These are phyloP conservation scores for Teratosphaeria viscida DNA, from an alignment of 2,329 filamentous ascomycete species.

Conservation along the genomic window DNA sequence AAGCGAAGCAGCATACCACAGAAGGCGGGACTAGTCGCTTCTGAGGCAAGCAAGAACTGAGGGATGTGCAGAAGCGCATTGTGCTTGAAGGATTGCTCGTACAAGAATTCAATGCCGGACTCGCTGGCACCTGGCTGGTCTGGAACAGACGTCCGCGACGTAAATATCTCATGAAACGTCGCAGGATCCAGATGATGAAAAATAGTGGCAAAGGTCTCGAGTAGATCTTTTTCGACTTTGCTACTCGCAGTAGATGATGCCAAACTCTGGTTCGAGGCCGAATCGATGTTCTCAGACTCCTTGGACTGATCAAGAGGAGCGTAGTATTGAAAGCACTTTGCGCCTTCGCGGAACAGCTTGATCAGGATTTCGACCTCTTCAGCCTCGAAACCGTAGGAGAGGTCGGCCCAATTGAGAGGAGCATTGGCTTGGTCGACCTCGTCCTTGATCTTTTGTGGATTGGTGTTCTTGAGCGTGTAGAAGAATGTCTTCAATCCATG, in stretches of 20 bases:
- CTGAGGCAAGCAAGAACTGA: slow-evolving; percentile 96
- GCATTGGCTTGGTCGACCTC: slow-evolving; percentile 66
- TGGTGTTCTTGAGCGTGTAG: slow-evolving; percentile 86
- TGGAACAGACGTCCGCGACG: slow-evolving; percentile 13
- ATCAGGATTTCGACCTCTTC: slow-evolving; percentile 95
- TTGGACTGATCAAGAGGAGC: slow-evolving; percentile 72
- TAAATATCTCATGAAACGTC: slow-evolving; percentile 94
- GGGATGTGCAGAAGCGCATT: slow-evolving; percentile 87
- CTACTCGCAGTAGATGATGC: slow-evolving; percentile 59
- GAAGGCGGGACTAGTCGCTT: slow-evolving; percentile 94
- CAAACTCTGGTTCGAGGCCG: slow-evolving; percentile 91
- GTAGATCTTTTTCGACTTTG: slow-evolving; percentile 92
- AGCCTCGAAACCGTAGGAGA: slow-evolving; percentile 90
- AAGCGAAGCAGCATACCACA: slow-evolving; percentile 97
- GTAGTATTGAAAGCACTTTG: slow-evolving; percentile 94
- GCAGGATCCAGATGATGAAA: slow-evolving; percentile 98
- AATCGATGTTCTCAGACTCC: slow-evolving; percentile 55
- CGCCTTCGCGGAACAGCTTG: slow-evolving; percentile 93
- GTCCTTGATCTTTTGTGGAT: slow-evolving; percentile 48
- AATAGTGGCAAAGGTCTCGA: slow-evolving; percentile 95
- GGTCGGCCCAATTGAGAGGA: slow-evolving; percentile 85
- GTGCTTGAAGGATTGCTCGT: slow-evolving; percentile 97
- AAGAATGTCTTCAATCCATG: slow-evolving; percentile 95
- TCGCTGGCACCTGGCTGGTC: slow-evolving; percentile 33
- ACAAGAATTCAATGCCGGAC: slow-evolving; percentile 90